phyloP scores from a whole-genome alignment of 1,139 yeast genomes.

The Torulaspora globosa region DNA sequence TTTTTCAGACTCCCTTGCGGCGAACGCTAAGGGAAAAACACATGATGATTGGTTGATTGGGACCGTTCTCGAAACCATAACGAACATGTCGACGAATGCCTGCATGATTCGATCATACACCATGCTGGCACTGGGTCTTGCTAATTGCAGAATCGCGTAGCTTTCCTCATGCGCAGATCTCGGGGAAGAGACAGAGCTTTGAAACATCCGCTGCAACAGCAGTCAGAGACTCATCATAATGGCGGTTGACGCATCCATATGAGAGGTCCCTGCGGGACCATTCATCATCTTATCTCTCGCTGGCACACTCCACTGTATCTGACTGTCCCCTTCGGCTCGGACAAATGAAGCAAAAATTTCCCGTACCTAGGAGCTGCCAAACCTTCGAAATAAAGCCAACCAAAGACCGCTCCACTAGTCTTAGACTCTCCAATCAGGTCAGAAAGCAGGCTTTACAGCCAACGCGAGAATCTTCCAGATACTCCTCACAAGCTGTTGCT shows the following conservation, averaged over 20 bases:
- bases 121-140: too few species aligned
- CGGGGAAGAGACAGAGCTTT: too few species aligned
- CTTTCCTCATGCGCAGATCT: too few species aligned
- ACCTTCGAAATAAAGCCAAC: neutral
- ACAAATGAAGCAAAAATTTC: neutral
- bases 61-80: neutral
- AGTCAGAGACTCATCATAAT: too few species aligned
- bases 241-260: too few species aligned
- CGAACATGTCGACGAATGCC: neutral
- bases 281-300: too few species aligned
- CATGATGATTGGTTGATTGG: constrained; percentile 2
- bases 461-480: neutral
- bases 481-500: neutral
- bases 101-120: neutral
- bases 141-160: too few species aligned
- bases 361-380: neutral
- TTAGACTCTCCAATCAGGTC: neutral
- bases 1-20: constrained; percentile 2
- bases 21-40: neutral
- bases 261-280: too few species aligned
- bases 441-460: neutral
- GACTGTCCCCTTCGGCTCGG: neutral
- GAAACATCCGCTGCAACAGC: too few species aligned
- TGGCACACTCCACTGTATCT: too few species aligned
- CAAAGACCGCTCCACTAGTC: neutral